Conservation (phyloP, 2,329 filamentous ascomycete species). For the Calonectria multiphialidica region DNA sequence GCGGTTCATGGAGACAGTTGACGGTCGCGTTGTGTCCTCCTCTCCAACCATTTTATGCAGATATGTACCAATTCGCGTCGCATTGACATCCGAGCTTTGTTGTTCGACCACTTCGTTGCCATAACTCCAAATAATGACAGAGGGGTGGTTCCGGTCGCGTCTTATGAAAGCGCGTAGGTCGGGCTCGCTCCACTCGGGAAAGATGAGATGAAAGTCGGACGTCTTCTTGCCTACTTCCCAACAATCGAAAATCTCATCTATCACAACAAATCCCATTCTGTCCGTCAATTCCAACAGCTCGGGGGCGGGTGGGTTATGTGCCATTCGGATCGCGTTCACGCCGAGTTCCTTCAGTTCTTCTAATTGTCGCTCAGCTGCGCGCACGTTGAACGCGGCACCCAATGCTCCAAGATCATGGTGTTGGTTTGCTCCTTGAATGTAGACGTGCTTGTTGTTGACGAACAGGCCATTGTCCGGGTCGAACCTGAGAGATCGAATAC, state of each 20-base stretch:
- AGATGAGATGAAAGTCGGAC: background rate
- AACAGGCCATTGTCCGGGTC: background rate
- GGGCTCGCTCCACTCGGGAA: background rate
- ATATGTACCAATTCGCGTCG: background rate
- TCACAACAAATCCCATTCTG: background rate
- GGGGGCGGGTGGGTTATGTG: background rate
- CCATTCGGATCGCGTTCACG: background rate
- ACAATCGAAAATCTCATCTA: background rate
- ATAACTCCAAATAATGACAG: background rate
- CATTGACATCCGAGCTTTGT: background rate
- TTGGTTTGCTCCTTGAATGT: background rate
- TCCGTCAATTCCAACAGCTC: background rate
- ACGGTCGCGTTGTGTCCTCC: background rate
- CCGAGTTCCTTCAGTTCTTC: background rate
- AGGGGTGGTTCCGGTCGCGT: background rate
- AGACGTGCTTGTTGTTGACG: background rate
- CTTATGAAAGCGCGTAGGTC: background rate
- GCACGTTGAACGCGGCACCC: background rate
- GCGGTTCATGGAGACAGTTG: background rate
- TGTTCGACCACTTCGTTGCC: background rate
- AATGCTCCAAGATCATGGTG: background rate
- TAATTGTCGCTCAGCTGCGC: background rate
- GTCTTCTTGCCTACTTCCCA: background rate
- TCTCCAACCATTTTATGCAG: background rate
- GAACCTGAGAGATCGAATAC: background rate